Percentiles rank a stretch among this genome's conserved stretches.
These are phyloP conservation scores for Cryptococcus jaspeensis DNA, from an alignment of 1,284 basidiomycete genomes.

Conservation along the genomic window DNA sequence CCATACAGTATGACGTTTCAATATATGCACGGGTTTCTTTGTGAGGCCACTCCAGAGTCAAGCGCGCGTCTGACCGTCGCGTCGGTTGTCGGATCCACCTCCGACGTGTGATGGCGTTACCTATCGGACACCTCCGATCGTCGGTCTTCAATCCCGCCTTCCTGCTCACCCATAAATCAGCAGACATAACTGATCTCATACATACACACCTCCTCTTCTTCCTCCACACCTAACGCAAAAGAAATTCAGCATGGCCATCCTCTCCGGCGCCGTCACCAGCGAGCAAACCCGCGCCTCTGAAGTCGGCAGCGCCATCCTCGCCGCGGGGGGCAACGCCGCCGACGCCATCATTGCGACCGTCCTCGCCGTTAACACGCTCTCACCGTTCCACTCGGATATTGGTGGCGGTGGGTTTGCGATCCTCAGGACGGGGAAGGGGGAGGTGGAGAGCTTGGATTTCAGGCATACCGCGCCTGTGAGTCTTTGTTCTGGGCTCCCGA, in stretches of 20 bases:
- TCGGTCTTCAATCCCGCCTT: no score
- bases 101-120: no score
- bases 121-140: no score
- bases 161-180: no score
- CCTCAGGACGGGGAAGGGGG: constrained; percentile 20
- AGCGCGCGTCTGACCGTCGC: no score
- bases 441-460: constrained; percentile 28
- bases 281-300: constrained; percentile 29
- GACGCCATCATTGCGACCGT: constrained; percentile 46
- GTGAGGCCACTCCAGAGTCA: no score
- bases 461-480: constrained; percentile 34
- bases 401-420: constrained; percentile 43
- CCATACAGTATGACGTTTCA: no score
- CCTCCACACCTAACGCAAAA: constrained; percentile 46
- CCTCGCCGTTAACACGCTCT: constrained; percentile 55
- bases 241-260: constrained; percentile 32
- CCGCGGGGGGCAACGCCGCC: constrained; percentile 31
- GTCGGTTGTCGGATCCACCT: no score
- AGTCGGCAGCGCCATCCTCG: constrained; percentile 28
- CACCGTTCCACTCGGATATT: constrained; percentile 56
- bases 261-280: constrained; percentile 23
- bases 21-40: no score
- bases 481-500: neutral
- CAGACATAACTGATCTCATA: neutral
- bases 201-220: constrained; percentile 45